Percentiles rank a stretch among this genome's conserved stretches.
These are phyloP conservation scores for Trichoderma lentiforme DNA, from an alignment of 2,329 filamentous ascomycete species.

Conservation along the genomic window DNA sequence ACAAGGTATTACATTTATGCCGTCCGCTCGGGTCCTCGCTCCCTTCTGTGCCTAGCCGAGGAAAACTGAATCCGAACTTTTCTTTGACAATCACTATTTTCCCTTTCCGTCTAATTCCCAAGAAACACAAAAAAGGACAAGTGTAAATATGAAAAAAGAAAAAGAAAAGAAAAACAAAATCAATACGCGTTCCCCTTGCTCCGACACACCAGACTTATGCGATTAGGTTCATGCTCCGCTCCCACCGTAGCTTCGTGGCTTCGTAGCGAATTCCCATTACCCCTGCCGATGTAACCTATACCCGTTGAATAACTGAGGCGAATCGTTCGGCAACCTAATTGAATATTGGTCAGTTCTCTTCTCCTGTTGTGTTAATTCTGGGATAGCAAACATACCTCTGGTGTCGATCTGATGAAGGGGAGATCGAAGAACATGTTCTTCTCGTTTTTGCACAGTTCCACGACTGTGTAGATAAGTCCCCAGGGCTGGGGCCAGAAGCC, in stretches of 20 bases:
- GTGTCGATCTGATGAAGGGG: slow-evolving; percentile 84
- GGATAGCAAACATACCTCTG: slow-evolving; percentile 61
- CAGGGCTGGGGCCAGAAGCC: slow-evolving; percentile 92
- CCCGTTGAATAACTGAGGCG: slow-evolving; percentile 34
- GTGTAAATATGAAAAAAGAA: not conserved
- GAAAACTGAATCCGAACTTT: slow-evolving; percentile 19
- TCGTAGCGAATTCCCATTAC: slow-evolving; percentile 7
- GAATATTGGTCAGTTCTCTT: not conserved
- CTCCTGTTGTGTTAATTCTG: not conserved
- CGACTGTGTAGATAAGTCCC: slow-evolving; percentile 83
- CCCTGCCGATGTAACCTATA: slow-evolving; percentile 23
- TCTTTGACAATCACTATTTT: slow-evolving; percentile 15
- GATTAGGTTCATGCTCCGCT: not conserved
- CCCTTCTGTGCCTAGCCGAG: slow-evolving; percentile 26
- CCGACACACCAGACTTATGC: slow-evolving; percentile 8
- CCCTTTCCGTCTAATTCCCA: slow-evolving; percentile 21
- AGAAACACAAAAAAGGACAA: not conserved
- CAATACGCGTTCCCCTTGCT: not conserved
- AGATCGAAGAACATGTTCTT: slow-evolving; percentile 90
- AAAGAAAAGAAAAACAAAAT: not conserved
- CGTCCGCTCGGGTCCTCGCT: slow-evolving; percentile 18
- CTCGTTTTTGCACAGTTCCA: slow-evolving; percentile 88
- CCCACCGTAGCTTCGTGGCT: slow-evolving; percentile 12
- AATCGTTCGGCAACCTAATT: slow-evolving; percentile 38
- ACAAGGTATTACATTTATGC: slow-evolving; percentile 35